Base-by-base conservation (phyloP, 2,329 filamentous ascomycete species). In the Aspergillus viridinutans region DNA sequence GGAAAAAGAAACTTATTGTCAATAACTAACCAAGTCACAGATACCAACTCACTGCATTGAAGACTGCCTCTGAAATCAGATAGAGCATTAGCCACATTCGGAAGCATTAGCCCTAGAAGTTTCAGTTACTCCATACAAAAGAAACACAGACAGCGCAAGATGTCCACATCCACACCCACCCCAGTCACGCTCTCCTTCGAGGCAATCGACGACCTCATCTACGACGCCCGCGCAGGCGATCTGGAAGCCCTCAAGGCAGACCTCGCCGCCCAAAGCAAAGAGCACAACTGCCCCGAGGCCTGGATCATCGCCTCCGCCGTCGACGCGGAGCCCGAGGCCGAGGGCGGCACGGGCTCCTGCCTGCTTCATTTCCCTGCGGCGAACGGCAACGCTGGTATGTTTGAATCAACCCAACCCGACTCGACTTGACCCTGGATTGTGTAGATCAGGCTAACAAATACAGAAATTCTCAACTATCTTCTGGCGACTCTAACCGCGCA, bases 201-300 rank as follows among this genome's bases (percentile, higher is more conserved):
- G 53, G 85, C 92, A 73, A 88, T 95, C 67, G 92, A 97, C 72
- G 93, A 97, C 75, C 83, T 97, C 63, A 84, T 97, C 64, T 97
- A 96, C 78, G 86, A 90, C 64, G 84, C 92, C 2, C 90, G 93
- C 40, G 82, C 84, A 0, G 91, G 91, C 62, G 92, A 97, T 61
- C 79, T 85, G 56, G 76, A 81, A 20, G 89, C 93, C 26, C 80
- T 97, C 50, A 78, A 82, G 49, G 69, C 76, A 45, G 80, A 78
- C 60, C 79, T 95, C 52, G 75, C 81, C 12, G 78, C 80, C 26
- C 75, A 95, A 21, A 80, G 85, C 29, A 76, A 82, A 62, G 82
- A 87, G 56, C 85, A 91, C 70, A 80, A 78, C 57, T 80, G 80
- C 51, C 74, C 83, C 0, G 72, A 82, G 1, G 81, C 83, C n/a